Evolutionary conservation across 768 basidiomycete genomes (phyloP), one percentile per base, ranked within the genome.

Genomic region (Wakefieldia striispora): DNA sequence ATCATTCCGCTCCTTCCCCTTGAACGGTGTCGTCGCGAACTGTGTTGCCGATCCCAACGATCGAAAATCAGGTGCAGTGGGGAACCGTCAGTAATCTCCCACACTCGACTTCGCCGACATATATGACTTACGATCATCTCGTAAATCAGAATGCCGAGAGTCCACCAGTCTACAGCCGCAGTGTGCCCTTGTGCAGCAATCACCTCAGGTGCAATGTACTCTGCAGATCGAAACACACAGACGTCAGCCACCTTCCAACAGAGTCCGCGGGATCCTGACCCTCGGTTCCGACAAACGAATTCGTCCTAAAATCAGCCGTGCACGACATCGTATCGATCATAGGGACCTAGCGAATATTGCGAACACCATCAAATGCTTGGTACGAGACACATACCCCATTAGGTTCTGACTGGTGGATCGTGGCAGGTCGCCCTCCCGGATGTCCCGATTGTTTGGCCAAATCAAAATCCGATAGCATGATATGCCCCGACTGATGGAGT

Each of bases 121-220:
- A 27, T 23, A 53, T 55, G 59, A 70, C 91, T 79, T 78, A 93
- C 91, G 71, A 95, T 93, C 92, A 97, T 97, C 75, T 99, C 97
- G 75, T 94, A 97, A 62, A 98, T 91, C 63, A 99, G 82, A 63
- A 98, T 97, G 34, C 97, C 97, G 43, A 97, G 75, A 27, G 97
- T 98, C 97, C 92, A 95, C 95, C 95, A 99, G 72, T 99, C 97
- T 44, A 99, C 97, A 13, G 95, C 95, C 54, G 93, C 93, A 33
- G 95, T 97, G 70, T 99, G 97, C 16, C 97, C 95, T 67, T 89
- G 82, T 40, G 91, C 92, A 60, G 90, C 89, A 66, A 99, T 97
- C 51, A 99, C 97, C 75, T 99, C 97, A 54, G 95, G 95, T 36
- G 95, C 94, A 66, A 99, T 98, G 77, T 99, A 99, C 74, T 97